Evolutionary conservation across 345 rosid species (phyloP).

Genomic region (Moricandia arvensis): DNA sequence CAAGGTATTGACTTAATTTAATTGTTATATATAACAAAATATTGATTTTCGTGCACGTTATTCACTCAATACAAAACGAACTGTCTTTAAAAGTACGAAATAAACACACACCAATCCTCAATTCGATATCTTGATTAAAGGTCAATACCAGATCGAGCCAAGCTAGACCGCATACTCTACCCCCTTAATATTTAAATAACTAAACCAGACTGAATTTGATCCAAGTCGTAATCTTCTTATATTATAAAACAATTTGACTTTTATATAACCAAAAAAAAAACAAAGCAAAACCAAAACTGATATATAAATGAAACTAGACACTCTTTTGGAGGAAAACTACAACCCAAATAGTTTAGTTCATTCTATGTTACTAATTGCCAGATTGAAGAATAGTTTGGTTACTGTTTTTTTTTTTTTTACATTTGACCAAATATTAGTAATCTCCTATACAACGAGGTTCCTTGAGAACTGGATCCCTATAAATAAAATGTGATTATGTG

Average conservation of each 20-base stretch:
- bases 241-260: neutral
- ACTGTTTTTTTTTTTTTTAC: neutral
- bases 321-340: neutral
- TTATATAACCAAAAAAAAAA: neutral
- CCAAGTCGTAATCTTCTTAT: neutral
- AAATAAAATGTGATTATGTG: neutral
- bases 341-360: neutral
- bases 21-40: neutral
- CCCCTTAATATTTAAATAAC: neutral
- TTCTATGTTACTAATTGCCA: neutral
- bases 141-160: neutral
- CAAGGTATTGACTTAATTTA: constrained; percentile 11
- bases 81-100: neutral
- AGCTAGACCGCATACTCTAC: neutral
- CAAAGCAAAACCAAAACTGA: neutral
- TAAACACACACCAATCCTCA: constrained; percentile 6
- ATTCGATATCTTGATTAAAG: neutral
- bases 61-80: neutral
- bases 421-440: neutral
- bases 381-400: neutral
- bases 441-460: neutral
- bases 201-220: neutral
- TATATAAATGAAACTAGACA: neutral
- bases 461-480: neutral
- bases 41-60: constrained; percentile 1